Evolutionary conservation across 805 yeast genomes (phyloP).

Genomic region (Metschnikowia picachoensis): DNA sequence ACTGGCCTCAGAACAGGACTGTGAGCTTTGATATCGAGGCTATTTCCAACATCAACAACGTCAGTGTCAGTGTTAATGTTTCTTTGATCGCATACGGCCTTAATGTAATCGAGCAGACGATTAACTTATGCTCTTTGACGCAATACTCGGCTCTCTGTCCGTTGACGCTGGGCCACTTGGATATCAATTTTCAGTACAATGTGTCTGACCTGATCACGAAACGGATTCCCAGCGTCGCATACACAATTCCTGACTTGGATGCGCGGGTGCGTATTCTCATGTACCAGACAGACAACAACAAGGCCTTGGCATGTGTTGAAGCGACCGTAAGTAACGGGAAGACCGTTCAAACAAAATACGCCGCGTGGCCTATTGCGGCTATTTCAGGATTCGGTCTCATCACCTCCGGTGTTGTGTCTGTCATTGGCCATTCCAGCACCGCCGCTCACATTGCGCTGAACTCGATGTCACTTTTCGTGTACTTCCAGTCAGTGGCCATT

Average conservation of each 20-base stretch:
- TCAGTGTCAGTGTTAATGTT: slow-evolving; percentile 59
- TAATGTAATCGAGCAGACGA: slow-evolving; percentile 47
- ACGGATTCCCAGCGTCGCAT: slow-evolving; percentile 78
- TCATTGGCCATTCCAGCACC: slow-evolving; percentile 84
- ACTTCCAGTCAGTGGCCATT: slow-evolving; percentile 90
- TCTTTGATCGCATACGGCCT: slow-evolving; percentile 80
- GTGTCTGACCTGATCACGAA: slow-evolving; percentile 41
- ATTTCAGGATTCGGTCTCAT: slow-evolving; percentile 83
- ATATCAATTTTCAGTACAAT: slow-evolving; percentile 49
- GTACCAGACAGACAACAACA: slow-evolving; percentile 33
- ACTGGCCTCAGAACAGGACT: slow-evolving; percentile 60
- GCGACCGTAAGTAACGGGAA: slow-evolving; percentile 84
- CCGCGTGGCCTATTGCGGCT: slow-evolving; percentile 92
- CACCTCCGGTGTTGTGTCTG: slow-evolving; percentile 82
- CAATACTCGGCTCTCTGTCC: slow-evolving; percentile 61
- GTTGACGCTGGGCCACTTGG: slow-evolving; percentile 80
- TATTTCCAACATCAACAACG: slow-evolving; percentile 67
- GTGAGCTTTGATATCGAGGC: slow-evolving; percentile 71
- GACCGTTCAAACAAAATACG: slow-evolving; percentile 82
- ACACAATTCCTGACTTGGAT: slow-evolving; percentile 89
- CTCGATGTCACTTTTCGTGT: slow-evolving; percentile 85
- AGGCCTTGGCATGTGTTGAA: slow-evolving; percentile 83
- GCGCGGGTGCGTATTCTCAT: slow-evolving; percentile 80
- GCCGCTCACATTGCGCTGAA: slow-evolving; percentile 98
- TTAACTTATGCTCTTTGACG: slow-evolving; percentile 62